These are phyloP conservation scores for Nitzschia putrida DNA, from an alignment of 108 stramenopile species.

Conservation along the genomic window DNA sequence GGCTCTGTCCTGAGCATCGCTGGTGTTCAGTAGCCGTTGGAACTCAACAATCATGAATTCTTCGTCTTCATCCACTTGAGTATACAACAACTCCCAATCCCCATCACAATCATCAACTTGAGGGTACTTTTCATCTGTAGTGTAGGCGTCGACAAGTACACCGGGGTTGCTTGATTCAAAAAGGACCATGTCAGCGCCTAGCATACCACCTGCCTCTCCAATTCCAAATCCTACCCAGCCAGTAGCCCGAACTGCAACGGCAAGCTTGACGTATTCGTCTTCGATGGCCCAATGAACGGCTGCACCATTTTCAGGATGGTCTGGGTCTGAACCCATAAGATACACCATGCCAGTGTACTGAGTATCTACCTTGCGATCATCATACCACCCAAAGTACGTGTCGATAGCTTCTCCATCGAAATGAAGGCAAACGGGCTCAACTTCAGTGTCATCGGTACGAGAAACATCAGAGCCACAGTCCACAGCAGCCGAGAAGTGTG, in stretches of 20 bases:
- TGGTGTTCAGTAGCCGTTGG: slow-evolving; percentile 38
- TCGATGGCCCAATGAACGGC: slow-evolving; percentile 47
- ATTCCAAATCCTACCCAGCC: slow-evolving; percentile 57
- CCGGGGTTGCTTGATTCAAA: slow-evolving; percentile 23
- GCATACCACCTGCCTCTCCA: slow-evolving; percentile 39
- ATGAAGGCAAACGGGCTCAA: neutral
- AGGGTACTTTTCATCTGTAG: slow-evolving; percentile 20
- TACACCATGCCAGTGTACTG: neutral
- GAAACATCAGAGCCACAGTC: slow-evolving; percentile 1
- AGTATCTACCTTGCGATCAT: neutral
- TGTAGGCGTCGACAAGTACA: slow-evolving; percentile 43
- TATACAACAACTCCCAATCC: slow-evolving; percentile 37
- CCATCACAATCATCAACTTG: slow-evolving; percentile 36
- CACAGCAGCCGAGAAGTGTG: neutral
- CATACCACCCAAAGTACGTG: neutral
- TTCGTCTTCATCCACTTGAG: slow-evolving; percentile 9
- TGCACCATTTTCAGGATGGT: slow-evolving; percentile 20
- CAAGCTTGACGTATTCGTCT: slow-evolving; percentile 24
- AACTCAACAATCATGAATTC: slow-evolving; percentile 52
- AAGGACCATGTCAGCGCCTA: slow-evolving; percentile 40
- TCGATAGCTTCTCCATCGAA: neutral
- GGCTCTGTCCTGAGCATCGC: slow-evolving; percentile 45
- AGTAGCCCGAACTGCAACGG: slow-evolving; percentile 35
- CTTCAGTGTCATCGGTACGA: neutral
- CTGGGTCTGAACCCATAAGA: neutral